Base-by-base conservation (phyloP, 2,329 filamentous ascomycete species). In the Aureobasidium melanogenum region DNA sequence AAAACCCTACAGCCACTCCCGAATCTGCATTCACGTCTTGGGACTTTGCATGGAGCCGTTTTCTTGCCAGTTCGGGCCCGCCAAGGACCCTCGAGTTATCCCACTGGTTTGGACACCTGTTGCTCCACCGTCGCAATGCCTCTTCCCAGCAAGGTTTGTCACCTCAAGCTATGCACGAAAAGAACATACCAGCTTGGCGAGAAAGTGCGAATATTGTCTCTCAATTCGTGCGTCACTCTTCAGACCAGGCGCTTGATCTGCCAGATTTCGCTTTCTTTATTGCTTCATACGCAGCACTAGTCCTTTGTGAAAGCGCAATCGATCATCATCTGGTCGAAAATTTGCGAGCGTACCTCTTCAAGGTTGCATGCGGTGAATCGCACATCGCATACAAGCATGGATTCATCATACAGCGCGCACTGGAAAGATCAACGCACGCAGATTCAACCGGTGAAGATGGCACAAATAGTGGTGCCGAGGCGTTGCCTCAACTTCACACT, bases 211-310 rank as follows among this genome's bases (percentile, higher is more conserved):
- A 41, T n/a, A 61, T 61, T 14, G 59, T 61, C 24, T 61, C 59
- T n/a, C 59, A 61, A 14, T 61, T 61, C 17, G 59, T 61, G 22
- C 48, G 59, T 8, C 41, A 51, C 24, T 44, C 54, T 22, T 30
- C 50, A 10, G 30, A 26, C 19, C 24, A 36, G 10, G 54, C 36
- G 12, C 32, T 22, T 15, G 59, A 61, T 14, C 50, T 61, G 10
- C 59, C 59, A 1, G 59, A 61, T 28, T 61, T 61, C n/a, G 34
- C 50, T 4, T 61, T 61, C 50, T 61, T 61, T 19, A 61, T 61
- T 34, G 59, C 59, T 14, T 52, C 50, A 1, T 61, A 61, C 12
- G 59, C 59, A 24, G 48, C 59, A 34, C 50, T 61, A 10, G 59
- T 61, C 1, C 50, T 61, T 12, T 61, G 59, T 19, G 59, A 61